Evolutionary conservation across 73 alveolate species (phyloP).

Genomic region (Paramecium pentaurelia): DNA sequence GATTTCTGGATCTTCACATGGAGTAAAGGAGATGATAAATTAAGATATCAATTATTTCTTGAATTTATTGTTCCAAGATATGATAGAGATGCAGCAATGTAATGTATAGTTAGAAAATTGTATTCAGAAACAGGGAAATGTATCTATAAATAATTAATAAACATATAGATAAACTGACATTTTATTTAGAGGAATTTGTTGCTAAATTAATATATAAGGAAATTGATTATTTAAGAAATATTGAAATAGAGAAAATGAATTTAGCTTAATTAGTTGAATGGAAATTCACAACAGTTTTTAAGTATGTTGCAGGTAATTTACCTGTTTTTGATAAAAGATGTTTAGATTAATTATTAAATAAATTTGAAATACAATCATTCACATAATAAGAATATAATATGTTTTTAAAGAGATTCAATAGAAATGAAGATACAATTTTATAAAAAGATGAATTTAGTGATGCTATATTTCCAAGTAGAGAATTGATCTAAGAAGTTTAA

Average conservation of each 20-base stretch:
- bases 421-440: not conserved
- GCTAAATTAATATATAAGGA: not conserved
- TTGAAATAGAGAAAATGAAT: constrained; percentile 26
- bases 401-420: constrained; percentile 39
- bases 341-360: not conserved
- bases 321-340: not conserved
- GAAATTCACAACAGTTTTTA: constrained; percentile 15
- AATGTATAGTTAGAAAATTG: not conserved
- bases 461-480: constrained; percentile 23
- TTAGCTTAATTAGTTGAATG: constrained; percentile 30
- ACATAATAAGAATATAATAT: not conserved
- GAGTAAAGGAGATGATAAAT: constrained; percentile 2
- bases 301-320: not conserved
- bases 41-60: not conserved
- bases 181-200: constrained; percentile 34
- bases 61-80: constrained; percentile 21
- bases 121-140: constrained; percentile 34
- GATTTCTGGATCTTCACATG: constrained; percentile 1
- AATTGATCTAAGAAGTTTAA: not conserved
- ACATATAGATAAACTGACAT: not conserved
- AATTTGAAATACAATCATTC: not conserved
- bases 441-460: constrained; percentile 29
- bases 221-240: not conserved
- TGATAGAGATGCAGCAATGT: constrained; percentile 44
- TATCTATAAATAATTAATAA: not conserved